Evolutionary conservation across 1,284 basidiomycete species (phyloP).

Genomic region (Coniferiporia sulphurascens): DNA sequence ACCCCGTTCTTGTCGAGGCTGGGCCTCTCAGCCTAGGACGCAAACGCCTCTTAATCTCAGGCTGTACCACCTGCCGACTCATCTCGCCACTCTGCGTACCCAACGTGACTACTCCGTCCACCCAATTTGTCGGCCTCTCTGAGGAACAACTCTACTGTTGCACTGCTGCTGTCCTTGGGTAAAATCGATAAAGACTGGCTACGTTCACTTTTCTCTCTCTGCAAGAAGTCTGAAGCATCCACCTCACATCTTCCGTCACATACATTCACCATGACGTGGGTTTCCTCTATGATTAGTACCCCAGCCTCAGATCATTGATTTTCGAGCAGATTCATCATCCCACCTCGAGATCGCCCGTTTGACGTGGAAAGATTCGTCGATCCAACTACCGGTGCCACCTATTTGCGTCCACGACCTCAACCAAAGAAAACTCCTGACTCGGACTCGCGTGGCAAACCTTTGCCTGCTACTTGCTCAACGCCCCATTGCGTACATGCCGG

Average conservation of each 20-base stretch:
- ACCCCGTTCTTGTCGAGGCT: not conserved
- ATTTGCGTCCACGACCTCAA: not conserved
- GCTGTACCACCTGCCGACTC: too few relatives aligned
- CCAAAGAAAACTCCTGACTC: not conserved
- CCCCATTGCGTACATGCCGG: constrained; percentile 3
- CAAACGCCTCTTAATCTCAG: too few relatives aligned
- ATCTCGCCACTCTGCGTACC: not conserved
- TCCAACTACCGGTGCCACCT: constrained; percentile 11
- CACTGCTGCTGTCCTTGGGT: not conserved
- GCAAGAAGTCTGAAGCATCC: too few relatives aligned
- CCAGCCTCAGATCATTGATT: not conserved
- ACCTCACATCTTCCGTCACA: too few relatives aligned
- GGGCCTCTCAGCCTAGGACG: not conserved
- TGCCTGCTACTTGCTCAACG: constrained; percentile 4
- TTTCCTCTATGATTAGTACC: not conserved
- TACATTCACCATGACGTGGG: not conserved
- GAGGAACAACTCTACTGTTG: not conserved
- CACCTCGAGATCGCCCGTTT: constrained; percentile 4
- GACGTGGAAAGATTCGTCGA: constrained; percentile 2
- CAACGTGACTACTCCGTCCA: not conserved
- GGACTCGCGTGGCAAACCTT: not conserved
- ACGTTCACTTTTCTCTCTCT: too few relatives aligned
- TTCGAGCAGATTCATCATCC: constrained; percentile 2
- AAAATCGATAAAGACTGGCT: not conserved
- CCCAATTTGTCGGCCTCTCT: not conserved